phyloP scores from a whole-genome alignment of 768 basidiomycete species.

The Guyanaporus albipodus region DNA sequence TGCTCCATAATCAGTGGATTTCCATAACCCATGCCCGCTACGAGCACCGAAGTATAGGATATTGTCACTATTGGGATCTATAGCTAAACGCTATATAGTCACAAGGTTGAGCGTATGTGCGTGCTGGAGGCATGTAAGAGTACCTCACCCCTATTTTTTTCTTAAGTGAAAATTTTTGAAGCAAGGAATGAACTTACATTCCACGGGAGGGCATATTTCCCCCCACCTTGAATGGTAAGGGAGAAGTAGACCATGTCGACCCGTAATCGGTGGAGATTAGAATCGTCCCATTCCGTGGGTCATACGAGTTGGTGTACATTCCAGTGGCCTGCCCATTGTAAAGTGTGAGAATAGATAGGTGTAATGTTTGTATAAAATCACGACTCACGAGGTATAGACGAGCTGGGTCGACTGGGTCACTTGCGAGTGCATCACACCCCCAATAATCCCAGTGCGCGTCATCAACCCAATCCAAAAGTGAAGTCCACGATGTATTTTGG shows the following conservation, averaged over 20 bases:
- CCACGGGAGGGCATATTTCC: constrained; percentile 46
- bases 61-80: constrained; percentile 61
- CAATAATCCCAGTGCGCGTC: constrained; percentile 54
- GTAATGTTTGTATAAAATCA: neutral
- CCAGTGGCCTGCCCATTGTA: constrained; percentile 4
- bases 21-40: constrained; percentile 63
- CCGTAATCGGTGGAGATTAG: constrained; percentile 58
- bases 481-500: constrained; percentile 57
- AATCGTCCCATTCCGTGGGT: constrained; percentile 38
- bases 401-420: constrained; percentile 53
- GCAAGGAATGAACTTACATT: constrained; percentile 36
- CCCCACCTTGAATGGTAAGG: constrained; percentile 62
- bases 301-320: constrained; percentile 11
- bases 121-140: neutral
- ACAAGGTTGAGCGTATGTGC: neutral
- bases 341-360: neutral
- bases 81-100: constrained; percentile 45
- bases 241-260: constrained; percentile 47
- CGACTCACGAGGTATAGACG: constrained; percentile 43
- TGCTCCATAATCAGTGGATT: constrained; percentile 54
- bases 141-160: constrained; percentile 9
- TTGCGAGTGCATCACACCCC: constrained; percentile 60
- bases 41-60: constrained; percentile 63
- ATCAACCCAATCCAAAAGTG: constrained; percentile 52
- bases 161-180: neutral